phyloP scores from a whole-genome alignment of 1,139 yeast species.

The Pneumocystis canis region DNA sequence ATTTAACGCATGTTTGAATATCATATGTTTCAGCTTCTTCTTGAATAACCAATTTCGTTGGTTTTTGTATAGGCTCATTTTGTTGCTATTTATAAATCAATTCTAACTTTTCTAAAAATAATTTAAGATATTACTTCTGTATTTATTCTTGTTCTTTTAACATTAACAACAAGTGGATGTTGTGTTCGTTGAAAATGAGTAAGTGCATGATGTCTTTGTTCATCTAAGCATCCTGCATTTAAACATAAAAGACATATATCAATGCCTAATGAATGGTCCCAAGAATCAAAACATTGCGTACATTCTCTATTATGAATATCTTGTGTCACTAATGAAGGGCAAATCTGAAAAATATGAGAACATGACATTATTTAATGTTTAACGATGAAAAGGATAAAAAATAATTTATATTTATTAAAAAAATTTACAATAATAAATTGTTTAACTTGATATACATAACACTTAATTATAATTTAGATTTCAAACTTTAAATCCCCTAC shows the following conservation, averaged over 20 bases:
- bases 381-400: neutral
- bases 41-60: conserved; percentile 59
- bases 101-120: neutral
- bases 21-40: conserved; percentile 57
- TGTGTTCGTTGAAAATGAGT: conserved; percentile 38
- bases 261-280: conserved; percentile 44
- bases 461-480: neutral
- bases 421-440: neutral
- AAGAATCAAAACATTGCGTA: conserved; percentile 59
- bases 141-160: conserved; percentile 29
- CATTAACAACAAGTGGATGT: conserved; percentile 44
- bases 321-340: conserved; percentile 6
- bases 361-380: neutral
- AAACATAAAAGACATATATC: conserved; percentile 60
- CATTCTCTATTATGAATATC: conserved; percentile 69
- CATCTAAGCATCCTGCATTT: conserved; percentile 44
- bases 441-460: neutral
- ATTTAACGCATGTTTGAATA: conserved; percentile 34
- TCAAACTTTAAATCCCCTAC: conserved; percentile 99
- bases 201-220: conserved; percentile 38
- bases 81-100: conserved; percentile 21
- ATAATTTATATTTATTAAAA: neutral
- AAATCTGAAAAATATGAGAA: neutral
- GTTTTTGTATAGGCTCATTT: conserved; percentile 35
- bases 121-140: conserved; percentile 10